phyloP scores from a whole-genome alignment of 1,284 basidiomycete genomes.

The Fistulina hepatica region DNA sequence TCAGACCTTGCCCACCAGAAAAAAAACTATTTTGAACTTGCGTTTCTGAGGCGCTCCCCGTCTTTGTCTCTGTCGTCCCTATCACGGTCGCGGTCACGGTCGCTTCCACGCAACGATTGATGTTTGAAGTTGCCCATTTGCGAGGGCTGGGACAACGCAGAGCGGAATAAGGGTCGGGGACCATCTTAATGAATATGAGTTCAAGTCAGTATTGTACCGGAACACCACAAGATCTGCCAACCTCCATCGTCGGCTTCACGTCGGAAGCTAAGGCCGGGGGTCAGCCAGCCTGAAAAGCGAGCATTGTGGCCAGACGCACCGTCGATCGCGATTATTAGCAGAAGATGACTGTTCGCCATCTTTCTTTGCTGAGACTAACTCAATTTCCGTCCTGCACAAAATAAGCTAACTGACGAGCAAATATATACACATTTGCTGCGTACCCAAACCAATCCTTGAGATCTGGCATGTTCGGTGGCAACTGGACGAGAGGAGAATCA shows the following conservation, averaged over 20 bases:
- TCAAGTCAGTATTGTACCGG: slow-evolving; percentile 6
- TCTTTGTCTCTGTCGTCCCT: slow-evolving; percentile 58
- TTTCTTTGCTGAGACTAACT: slow-evolving; percentile 51
- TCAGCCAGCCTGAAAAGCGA: slow-evolving; percentile 7
- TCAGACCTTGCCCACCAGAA: slow-evolving; percentile 7
- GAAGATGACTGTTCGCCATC: slow-evolving; percentile 46
- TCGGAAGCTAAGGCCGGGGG: slow-evolving; percentile 43
- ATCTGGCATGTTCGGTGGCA: slow-evolving; percentile 65
- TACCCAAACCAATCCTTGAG: slow-evolving; percentile 86
- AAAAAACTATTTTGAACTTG: slow-evolving; percentile 25
- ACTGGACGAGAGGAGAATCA: slow-evolving; percentile 66
- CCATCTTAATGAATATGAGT: slow-evolving; percentile 29
- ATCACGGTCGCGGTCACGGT: slow-evolving; percentile 57
- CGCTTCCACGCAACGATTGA: slow-evolving; percentile 60
- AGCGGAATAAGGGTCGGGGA: slow-evolving; percentile 55
- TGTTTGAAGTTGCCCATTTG: slow-evolving; percentile 87
- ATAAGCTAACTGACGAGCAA: slow-evolving; percentile 11
- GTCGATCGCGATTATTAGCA: slow-evolving; percentile 48
- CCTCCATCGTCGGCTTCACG: slow-evolving; percentile 66
- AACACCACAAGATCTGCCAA: slow-evolving; percentile 27
- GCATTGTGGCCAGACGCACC: slow-evolving; percentile 28
- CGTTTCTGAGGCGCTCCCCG: slow-evolving; percentile 63
- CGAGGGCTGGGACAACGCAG: slow-evolving; percentile 64
- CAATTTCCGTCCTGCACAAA: slow-evolving; percentile 42
- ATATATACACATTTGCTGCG: slow-evolving; percentile 19